Evolutionary conservation across 352 stramenopile genomes (phyloP).

Genomic region (Phytophthora tentaculata): DNA sequence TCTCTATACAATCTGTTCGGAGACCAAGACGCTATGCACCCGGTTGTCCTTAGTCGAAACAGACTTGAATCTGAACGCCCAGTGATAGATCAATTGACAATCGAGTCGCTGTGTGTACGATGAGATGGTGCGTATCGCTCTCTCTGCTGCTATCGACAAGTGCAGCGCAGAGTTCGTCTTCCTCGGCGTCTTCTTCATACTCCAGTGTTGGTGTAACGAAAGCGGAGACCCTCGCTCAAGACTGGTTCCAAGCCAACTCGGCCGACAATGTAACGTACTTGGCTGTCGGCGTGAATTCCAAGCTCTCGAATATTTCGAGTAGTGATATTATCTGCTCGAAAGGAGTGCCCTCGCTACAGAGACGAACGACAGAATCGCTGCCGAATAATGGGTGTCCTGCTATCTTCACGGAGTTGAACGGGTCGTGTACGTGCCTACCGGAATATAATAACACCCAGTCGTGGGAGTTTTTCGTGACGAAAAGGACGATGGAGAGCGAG

Average conservation of each 20-base stretch:
- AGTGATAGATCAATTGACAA: conserved; percentile 14
- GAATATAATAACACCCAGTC: conserved; percentile 25
- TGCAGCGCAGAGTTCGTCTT: conserved; percentile 23
- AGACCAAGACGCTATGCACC: conserved; percentile 23
- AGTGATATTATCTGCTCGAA: conserved; percentile 40
- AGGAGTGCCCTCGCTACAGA: conserved; percentile 43
- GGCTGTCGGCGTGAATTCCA: conserved; percentile 36
- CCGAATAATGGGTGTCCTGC: conserved; percentile 49
- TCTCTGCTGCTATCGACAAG: neutral
- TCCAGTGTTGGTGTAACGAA: conserved; percentile 3
- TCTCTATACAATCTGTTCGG: conserved; percentile 32
- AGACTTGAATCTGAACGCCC: conserved; percentile 9
- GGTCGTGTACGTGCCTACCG: conserved; percentile 52
- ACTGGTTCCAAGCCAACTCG: conserved; percentile 47
- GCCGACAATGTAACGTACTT: conserved; percentile 42
- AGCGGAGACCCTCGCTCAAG: conserved; percentile 30
- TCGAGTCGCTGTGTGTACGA: neutral
- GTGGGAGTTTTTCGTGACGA: conserved; percentile 45
- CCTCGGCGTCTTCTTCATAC: conserved; percentile 19
- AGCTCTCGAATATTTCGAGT: conserved; percentile 35
- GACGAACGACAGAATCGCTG: conserved; percentile 15
- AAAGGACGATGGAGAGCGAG: conserved; percentile 7
- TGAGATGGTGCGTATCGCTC: conserved; percentile 1
- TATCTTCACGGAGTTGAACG: conserved; percentile 43
- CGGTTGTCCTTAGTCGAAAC: neutral